Evolutionary conservation across 768 basidiomycete genomes (phyloP).

Genomic region (Artomyces pyxidatus): DNA sequence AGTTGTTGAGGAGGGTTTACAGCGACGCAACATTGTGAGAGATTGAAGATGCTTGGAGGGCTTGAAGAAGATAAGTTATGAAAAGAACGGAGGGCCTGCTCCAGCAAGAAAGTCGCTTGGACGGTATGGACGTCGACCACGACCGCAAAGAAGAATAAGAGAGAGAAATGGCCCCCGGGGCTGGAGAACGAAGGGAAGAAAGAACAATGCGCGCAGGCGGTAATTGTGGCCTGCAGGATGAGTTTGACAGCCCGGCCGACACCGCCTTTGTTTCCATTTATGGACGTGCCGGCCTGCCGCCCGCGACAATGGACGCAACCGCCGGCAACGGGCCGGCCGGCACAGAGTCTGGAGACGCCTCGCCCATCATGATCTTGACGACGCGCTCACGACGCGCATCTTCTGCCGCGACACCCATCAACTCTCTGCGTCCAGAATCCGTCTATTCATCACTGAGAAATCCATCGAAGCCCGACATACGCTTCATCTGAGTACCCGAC

Average conservation of each 20-base stretch:
- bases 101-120: slow-evolving; percentile 21
- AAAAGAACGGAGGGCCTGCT: slow-evolving; percentile 32
- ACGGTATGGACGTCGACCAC: slow-evolving; percentile 16
- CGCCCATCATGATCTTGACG: background rate
- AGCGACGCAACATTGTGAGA: slow-evolving; percentile 21
- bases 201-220: background rate
- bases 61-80: slow-evolving; percentile 11
- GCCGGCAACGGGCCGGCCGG: background rate
- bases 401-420: background rate
- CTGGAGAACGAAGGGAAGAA: background rate
- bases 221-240: background rate
- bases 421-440: too few relatives aligned
- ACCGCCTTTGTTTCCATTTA: background rate
- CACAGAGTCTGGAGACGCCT: background rate
- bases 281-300: too few relatives aligned
- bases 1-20: slow-evolving; percentile 5
- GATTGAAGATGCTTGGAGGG: slow-evolving; percentile 11
- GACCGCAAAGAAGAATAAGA: slow-evolving; percentile 1
- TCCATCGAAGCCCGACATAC: too few relatives aligned
- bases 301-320: too few relatives aligned
- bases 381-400: background rate
- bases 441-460: too few relatives aligned
- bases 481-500: too few relatives aligned
- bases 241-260: background rate
- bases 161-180: background rate